A percentile compares a stretch with the other conserved stretches of the same genome.
These are phyloP conservation scores for Debaryomyces sp. DNA, from an alignment of 1,139 yeast species.

Conservation along the genomic window DNA sequence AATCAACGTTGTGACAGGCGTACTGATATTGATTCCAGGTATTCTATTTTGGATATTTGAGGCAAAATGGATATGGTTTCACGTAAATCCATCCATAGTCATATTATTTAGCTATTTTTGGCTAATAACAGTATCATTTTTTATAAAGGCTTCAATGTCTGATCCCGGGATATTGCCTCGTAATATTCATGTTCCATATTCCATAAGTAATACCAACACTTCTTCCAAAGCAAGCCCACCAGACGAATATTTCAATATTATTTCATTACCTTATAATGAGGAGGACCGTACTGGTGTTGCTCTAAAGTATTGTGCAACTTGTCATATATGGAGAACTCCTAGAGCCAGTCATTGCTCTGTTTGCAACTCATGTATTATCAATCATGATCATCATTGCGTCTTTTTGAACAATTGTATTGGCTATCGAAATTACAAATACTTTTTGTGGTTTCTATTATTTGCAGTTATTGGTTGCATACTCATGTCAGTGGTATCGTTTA, in stretches of 20 bases:
- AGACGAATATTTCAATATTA: slow-evolving; percentile 60
- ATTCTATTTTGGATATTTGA: slow-evolving; percentile 48
- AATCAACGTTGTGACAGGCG: slow-evolving; percentile 34
- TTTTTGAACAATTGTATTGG: slow-evolving; percentile 47
- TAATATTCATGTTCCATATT: slow-evolving; percentile 57
- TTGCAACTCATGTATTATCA: slow-evolving; percentile 47
- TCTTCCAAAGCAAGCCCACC: slow-evolving; percentile 43
- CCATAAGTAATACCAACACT: slow-evolving; percentile 6
- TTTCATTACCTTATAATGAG: slow-evolving; percentile 54
- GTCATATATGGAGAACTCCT: slow-evolving; percentile 53
- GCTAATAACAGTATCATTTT: slow-evolving; percentile 49
- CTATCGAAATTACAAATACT: slow-evolving; percentile 33
- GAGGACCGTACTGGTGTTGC: slow-evolving; percentile 31
- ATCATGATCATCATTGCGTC: slow-evolving; percentile 47
- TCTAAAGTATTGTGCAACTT: slow-evolving; percentile 49
- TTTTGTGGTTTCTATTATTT: slow-evolving; percentile 43
- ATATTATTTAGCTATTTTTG: slow-evolving; percentile 62
- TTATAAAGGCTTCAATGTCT: slow-evolving; percentile 55
- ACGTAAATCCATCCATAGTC: slow-evolving; percentile 60
- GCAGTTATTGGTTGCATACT: slow-evolving; percentile 25
- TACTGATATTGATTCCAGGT: slow-evolving; percentile 45
- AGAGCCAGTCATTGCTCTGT: slow-evolving; percentile 46
- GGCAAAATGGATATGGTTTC: slow-evolving; percentile 60
- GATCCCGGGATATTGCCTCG: slow-evolving; percentile 80
- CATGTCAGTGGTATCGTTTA: slow-evolving; percentile 26